Evolutionary conservation across 352 stramenopile species (phyloP), one percentile per base, ranked within the genome.

Genomic region (Pythium dissimile): DNA sequence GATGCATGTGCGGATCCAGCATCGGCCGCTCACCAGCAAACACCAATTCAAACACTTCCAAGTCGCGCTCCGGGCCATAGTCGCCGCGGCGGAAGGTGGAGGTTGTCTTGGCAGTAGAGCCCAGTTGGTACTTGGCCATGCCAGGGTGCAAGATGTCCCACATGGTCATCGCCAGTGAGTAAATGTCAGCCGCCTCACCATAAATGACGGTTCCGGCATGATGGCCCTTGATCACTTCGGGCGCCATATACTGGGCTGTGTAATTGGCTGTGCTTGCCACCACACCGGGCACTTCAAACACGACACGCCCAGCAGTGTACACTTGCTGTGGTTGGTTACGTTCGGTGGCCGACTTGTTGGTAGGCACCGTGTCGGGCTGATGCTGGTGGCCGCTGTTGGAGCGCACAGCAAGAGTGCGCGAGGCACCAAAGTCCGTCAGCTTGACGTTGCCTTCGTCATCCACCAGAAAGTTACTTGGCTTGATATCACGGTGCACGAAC

Each of bases 381-480:
- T 53, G 27, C 45, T 54, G 31, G 39, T 61, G 56, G 59, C 58
- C 34, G 39, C 57, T 48, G 20, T 41, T 43, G 35, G 41, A 38
- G 45, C 45, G 55, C 3, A 21, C 38, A 21, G 15, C 18, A 10
- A 73, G 37, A 15, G 47, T 69, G 2, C 67, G 55, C 3, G 69
- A 72, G 26, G 77, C 73, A 0, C 77, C 75, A 60, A 88, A 86
- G 59, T 88, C 73, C 3, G 70, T 77, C 5, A 88, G 59, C 43
- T 85, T 85, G 23, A 75, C 66, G 0, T 32, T 56, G 24, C 61
- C 45, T 28, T 73, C 67, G 2, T 44, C 24, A 30, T 62, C 50
- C 1, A 88, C 63, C 12, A 88, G 64, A 39, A 90, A 88, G 43
- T 89, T 93, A 2, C 66, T 62, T 26, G 72, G 72, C 26, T 74